phyloP scores from a whole-genome alignment of 805 yeast genomes.

The Hanseniaspora osmophila region DNA sequence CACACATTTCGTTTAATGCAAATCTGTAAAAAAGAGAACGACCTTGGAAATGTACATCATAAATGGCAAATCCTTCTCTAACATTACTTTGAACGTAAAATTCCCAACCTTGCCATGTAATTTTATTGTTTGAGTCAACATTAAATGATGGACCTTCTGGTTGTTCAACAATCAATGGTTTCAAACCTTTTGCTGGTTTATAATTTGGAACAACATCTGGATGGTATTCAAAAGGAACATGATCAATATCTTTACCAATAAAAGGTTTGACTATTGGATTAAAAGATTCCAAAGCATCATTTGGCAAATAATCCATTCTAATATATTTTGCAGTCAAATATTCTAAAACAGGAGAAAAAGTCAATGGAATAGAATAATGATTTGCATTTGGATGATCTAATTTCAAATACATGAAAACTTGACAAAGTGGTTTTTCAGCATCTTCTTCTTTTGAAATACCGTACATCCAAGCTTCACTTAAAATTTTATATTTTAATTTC shows the following conservation, averaged over 20 bases:
- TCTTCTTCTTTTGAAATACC: constrained; percentile 45
- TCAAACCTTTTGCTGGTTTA: constrained; percentile 35
- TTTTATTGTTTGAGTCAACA: constrained; percentile 38
- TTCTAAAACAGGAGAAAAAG: constrained; percentile 62
- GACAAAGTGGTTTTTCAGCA: constrained; percentile 42
- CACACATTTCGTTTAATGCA: constrained; percentile 72
- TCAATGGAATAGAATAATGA: constrained; percentile 62
- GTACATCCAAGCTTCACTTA: constrained; percentile 76
- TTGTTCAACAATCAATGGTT: constrained; percentile 56
- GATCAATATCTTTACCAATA: constrained; percentile 28
- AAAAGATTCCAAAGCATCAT: constrained; percentile 43
- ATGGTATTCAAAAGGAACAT: constrained; percentile 62
- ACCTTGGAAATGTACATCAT: constrained; percentile 62
- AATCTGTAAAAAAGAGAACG: constrained; percentile 62
- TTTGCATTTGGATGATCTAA: constrained; percentile 57
- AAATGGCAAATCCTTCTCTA: constrained; percentile 69
- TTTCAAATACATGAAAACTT: constrained; percentile 63
- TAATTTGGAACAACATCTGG: constrained; percentile 50
- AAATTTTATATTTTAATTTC: constrained; percentile 24
- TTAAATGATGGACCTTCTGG: constrained; percentile 72
- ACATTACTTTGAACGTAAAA: constrained; percentile 55
- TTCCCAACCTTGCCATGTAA: constrained; percentile 77
- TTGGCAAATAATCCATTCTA: constrained; percentile 62
- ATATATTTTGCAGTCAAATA: constrained; percentile 43
- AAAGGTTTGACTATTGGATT: constrained; percentile 2